Conservation (phyloP, 768 basidiomycete species). For the Pleurotus citrinopileatus region DNA sequence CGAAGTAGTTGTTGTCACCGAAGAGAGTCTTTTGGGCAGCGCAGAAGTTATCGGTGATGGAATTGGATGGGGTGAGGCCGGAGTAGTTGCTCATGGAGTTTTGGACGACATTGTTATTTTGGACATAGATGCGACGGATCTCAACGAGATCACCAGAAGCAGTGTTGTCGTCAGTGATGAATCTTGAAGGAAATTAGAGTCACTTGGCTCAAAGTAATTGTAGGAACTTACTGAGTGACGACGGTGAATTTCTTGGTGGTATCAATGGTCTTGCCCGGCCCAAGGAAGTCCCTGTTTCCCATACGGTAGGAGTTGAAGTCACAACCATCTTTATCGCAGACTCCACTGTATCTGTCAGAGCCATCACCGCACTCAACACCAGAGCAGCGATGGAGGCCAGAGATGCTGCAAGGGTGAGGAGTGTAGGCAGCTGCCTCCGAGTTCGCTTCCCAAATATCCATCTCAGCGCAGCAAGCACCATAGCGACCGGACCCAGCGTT, state of each 20-base stretch:
- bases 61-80: slow-evolving; percentile 38
- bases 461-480: slow-evolving; percentile 57
- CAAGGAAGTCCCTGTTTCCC: slow-evolving; percentile 46
- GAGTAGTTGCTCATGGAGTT: slow-evolving; percentile 47
- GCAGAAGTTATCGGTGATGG: slow-evolving; percentile 50
- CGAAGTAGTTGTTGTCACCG: slow-evolving; percentile 45
- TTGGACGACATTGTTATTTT: slow-evolving; percentile 47
- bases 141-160: slow-evolving; percentile 45
- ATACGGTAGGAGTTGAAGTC: slow-evolving; percentile 64
- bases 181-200: slow-evolving; percentile 34
- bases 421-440: slow-evolving; percentile 48
- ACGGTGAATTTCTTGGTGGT: slow-evolving; percentile 50
- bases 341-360: slow-evolving; percentile 29
- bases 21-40: slow-evolving; percentile 43
- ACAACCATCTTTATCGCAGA: slow-evolving; percentile 57
- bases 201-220: slow-evolving; percentile 18
- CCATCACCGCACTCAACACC: slow-evolving; percentile 39
- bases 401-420: slow-evolving; percentile 45
- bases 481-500: slow-evolving; percentile 44
- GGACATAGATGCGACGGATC: slow-evolving; percentile 55
- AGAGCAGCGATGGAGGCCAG: slow-evolving; percentile 39
- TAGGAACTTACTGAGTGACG: slow-evolving; percentile 44
- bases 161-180: slow-evolving; percentile 45
- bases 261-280: slow-evolving; percentile 46
- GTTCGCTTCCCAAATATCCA: slow-evolving; percentile 64